phyloP scores from a whole-genome alignment of 164 flowering plant genomes.

The Liquidambar formosana region DNA sequence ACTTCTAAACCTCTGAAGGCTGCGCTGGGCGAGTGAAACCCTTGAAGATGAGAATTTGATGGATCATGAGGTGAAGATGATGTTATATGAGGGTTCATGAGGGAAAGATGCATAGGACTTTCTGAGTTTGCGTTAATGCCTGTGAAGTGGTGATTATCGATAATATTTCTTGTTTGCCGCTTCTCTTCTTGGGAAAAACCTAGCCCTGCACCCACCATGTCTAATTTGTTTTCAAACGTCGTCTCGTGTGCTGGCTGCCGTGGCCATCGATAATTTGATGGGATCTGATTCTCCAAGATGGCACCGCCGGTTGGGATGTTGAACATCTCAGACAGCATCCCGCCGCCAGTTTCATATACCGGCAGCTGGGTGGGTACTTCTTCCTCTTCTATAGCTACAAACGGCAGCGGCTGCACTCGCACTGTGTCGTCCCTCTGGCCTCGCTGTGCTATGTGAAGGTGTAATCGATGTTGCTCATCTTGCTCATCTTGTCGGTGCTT shows the following conservation, averaged over 20 bases:
- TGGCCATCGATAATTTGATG: slow-evolving; percentile 25
- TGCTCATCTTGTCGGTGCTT: slow-evolving; percentile 31
- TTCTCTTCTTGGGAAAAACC: slow-evolving; percentile 39
- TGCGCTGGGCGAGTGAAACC: slow-evolving; percentile 12
- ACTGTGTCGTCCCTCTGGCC: slow-evolving; percentile 70
- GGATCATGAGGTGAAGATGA: slow-evolving; percentile 54
- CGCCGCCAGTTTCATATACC: slow-evolving; percentile 54
- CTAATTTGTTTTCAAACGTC: slow-evolving; percentile 39
- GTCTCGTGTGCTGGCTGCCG: slow-evolving; percentile 19
- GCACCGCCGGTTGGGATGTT: slow-evolving; percentile 44
- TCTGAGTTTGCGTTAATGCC: slow-evolving; percentile 65
- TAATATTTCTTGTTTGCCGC: slow-evolving; percentile 24
- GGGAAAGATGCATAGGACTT: slow-evolving; percentile 94
- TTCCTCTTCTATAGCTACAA: slow-evolving; percentile 44
- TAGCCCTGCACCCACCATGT: slow-evolving; percentile 25
- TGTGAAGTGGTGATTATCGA: slow-evolving; percentile 40
- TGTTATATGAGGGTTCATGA: slow-evolving; percentile 72
- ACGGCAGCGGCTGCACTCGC: slow-evolving; percentile 46
- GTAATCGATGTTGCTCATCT: slow-evolving; percentile 22
- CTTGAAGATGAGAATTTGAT: slow-evolving; percentile 35
- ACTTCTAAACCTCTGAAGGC: too few relatives aligned
- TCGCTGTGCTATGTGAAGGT: slow-evolving; percentile 52
- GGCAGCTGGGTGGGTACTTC: slow-evolving; percentile 37
- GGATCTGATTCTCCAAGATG: slow-evolving; percentile 42
- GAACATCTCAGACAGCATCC: slow-evolving; percentile 93